These are phyloP conservation scores for Rhypophila decipiens DNA, from an alignment of 495 filamentous ascomycete species.

Conservation along the genomic window DNA sequence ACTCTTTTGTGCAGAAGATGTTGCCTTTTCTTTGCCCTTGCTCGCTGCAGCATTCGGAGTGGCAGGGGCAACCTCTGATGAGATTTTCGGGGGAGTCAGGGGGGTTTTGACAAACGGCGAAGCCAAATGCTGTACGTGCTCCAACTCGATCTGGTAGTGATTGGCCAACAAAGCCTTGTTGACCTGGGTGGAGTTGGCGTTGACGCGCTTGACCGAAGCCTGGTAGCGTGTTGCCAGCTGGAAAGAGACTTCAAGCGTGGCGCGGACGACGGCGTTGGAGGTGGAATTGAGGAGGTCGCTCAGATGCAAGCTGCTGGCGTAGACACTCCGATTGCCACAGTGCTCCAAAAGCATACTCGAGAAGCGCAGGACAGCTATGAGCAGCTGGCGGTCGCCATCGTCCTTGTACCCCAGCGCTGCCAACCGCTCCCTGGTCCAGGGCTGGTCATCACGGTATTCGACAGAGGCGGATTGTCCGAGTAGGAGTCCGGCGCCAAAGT, in stretches of 20 bases:
- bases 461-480: conserved; percentile 39
- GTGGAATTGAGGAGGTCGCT: conserved; percentile 84
- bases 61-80: conserved; percentile 34
- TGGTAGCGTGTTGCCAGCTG: conserved; percentile 89
- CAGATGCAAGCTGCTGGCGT: conserved; percentile 80
- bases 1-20: conserved; percentile 26
- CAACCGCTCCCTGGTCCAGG: conserved; percentile 42
- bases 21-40: conserved; percentile 69
- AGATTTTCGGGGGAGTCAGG: too few species aligned
- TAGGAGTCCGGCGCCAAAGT: conserved; percentile 62
- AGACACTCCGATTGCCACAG: conserved; percentile 95
- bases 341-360: conserved; percentile 82
- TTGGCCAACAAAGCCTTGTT: conserved; percentile 68
- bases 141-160: conserved; percentile 92
- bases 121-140: conserved; percentile 76
- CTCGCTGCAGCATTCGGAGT: conserved; percentile 38
- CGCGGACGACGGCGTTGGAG: conserved; percentile 65
- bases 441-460: conserved; percentile 30
- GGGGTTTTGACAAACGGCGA: conserved; percentile 71
- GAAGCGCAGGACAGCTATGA: conserved; percentile 76
- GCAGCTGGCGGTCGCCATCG: conserved; percentile 72
- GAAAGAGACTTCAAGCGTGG: conserved; percentile 67
- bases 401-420: conserved; percentile 53
- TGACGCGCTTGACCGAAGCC: conserved; percentile 68
- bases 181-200: conserved; percentile 50